Percentiles rank a stretch among this genome's conserved stretches.
These are phyloP conservation scores for Ophiosphaerella korrae DNA, from an alignment of 2,329 filamentous ascomycete species.

Conservation along the genomic window DNA sequence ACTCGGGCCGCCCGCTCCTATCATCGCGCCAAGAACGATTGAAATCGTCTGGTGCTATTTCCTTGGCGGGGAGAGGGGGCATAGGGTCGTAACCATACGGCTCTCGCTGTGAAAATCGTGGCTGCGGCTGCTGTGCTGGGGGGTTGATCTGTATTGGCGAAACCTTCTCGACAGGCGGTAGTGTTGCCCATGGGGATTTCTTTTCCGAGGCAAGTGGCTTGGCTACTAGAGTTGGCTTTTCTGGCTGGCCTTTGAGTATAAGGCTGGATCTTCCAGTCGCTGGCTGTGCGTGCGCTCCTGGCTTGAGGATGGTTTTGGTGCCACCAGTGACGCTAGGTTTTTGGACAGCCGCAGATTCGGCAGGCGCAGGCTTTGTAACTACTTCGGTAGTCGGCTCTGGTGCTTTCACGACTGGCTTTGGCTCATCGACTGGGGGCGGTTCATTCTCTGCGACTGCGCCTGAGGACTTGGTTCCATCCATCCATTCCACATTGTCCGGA, in stretches of 20 bases:
- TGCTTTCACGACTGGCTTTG: conserved; percentile 28
- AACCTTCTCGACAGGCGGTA: conserved; percentile 84
- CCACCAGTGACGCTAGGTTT: conserved; percentile 45
- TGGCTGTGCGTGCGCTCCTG: conserved; percentile 46
- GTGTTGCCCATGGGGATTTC: conserved; percentile 88
- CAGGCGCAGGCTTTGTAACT: conserved; percentile 40
- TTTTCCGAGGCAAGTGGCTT: conserved; percentile 73
- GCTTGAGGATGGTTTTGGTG: conserved; percentile 57
- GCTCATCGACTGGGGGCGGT: conserved; percentile 35
- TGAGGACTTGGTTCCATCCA: conserved; percentile 82
- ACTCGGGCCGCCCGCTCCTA: conserved; percentile 67
- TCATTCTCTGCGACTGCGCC: conserved; percentile 62
- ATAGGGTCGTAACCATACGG: conserved; percentile 60
- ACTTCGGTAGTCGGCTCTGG: conserved; percentile 41
- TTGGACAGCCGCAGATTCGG: conserved; percentile 36
- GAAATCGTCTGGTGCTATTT: conserved; percentile 94
- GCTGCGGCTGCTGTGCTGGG: conserved; percentile 47
- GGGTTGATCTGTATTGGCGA: conserved; percentile 70
- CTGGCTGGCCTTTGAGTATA: conserved; percentile 68
- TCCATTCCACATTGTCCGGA: conserved; percentile 84
- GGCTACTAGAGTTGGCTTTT: conserved; percentile 74
- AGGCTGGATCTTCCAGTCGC: conserved; percentile 57
- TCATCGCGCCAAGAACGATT: conserved; percentile 83
- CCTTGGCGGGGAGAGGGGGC: conserved; percentile 66
- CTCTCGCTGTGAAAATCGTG: conserved; percentile 62